Base-by-base conservation (phyloP, 2,329 filamentous ascomycete genomes). In the Clathrospora elynae region DNA sequence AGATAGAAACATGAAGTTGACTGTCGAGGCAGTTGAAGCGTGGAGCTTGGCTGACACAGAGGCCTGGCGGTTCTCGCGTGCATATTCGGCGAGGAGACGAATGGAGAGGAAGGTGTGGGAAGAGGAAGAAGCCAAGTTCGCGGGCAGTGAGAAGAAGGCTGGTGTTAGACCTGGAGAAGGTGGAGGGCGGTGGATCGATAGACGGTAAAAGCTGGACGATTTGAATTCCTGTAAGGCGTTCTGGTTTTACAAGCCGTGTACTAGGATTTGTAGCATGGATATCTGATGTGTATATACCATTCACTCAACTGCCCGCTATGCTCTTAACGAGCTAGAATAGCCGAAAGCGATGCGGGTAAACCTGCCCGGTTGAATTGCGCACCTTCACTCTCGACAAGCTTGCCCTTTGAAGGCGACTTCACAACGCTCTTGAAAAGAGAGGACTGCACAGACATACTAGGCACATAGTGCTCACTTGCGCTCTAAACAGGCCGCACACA, bases 51-150 rank as follows among this genome's bases (percentile, higher is more conserved):
- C 83, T 0, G 88, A 92, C 59, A 85, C 84, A 1, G 87, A 92
- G 69, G 83, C 83, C 1, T 92, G 87, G 87, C 82, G 81, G 59
- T 91, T 91, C 61, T 78, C 84, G 4, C 74, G 84, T 24, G 86
- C 87, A 0, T 89, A 80, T 51, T 72, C 83, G 35, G 86, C 85
- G 12, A 73, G 86, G 24, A 73, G 79, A 28, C 71, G 76, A 17
- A 74, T 85, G 31, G 86, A 90, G 74, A 74, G 86, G 42, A 66
- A 75, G 54, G 75, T 79, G 58, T 91, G 86, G 85, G 85, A 88
- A 64, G 79, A 84, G 49, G 80, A 86, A 47, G 85, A 89, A 72
- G 77, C 77, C 50, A 78, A 75, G 55, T 89, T 81, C 63, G 80
- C 78, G 1, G 82, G 81, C 6, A 82, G 82, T 13, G 79, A 80